A percentile compares a stretch with the other conserved stretches of the same genome.
Conservation (phyloP, 164 flowering plant genomes). For the Platanus orientalis region DNA sequence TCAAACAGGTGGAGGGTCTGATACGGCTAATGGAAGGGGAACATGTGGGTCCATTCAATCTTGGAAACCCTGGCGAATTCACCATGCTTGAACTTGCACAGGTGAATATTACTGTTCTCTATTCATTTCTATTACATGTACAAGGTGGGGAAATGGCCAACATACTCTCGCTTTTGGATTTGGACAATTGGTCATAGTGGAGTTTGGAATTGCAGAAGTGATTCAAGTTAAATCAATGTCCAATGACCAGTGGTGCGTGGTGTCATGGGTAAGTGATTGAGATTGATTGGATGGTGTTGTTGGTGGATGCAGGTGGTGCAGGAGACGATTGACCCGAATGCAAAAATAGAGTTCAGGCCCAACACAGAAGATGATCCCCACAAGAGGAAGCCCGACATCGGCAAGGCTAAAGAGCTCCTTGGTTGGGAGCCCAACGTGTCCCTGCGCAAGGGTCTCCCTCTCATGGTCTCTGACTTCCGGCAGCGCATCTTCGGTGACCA, state of each 20-base stretch:
- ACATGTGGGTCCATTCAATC: slow-evolving; percentile 73
- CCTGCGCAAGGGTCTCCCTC: slow-evolving; percentile 87
- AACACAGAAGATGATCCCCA: slow-evolving; percentile 98
- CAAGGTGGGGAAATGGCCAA: too few species aligned
- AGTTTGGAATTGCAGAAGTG: too few species aligned
- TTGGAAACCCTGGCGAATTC: slow-evolving; percentile 77
- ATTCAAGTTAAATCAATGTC: too few species aligned
- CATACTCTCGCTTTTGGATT: too few species aligned
- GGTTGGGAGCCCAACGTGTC: slow-evolving; percentile 90
- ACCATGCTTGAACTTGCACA: slow-evolving; percentile 83
- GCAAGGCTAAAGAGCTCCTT: slow-evolving; percentile 75
- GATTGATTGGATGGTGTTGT: not conserved
- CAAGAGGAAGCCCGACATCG: slow-evolving; percentile 96
- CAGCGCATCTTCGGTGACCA: slow-evolving; percentile 87
- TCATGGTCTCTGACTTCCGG: slow-evolving; percentile 82
- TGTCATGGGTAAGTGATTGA: too few species aligned
- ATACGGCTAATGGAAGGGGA: slow-evolving; percentile 79
- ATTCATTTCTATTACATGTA: not conserved
- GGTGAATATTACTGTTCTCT: slow-evolving; percentile 23
- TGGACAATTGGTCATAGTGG: too few species aligned
- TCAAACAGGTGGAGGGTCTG: slow-evolving; percentile 62
- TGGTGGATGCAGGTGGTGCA: slow-evolving; percentile 65
- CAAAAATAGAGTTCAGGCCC: slow-evolving; percentile 72
- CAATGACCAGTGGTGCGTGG: too few species aligned
- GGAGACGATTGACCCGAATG: slow-evolving; percentile 86